phyloP scores from a whole-genome alignment of 1,139 yeast species.

The Taphrina sp. region DNA sequence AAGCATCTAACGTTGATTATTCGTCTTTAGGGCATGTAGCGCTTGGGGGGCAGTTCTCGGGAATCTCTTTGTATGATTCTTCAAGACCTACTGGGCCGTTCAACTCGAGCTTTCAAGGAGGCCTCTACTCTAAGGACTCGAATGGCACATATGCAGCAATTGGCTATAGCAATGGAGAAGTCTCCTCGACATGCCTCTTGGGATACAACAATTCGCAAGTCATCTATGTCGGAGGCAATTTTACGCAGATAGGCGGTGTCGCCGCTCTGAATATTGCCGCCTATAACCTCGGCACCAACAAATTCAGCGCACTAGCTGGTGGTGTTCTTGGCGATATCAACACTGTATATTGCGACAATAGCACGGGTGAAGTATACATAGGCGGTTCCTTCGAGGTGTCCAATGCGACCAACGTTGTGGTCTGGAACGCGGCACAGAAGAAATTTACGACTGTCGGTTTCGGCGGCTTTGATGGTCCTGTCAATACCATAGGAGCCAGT shows the following conservation, averaged over 20 bases:
- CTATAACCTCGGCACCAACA: constrained; percentile 53
- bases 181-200: constrained; percentile 43
- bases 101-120: constrained; percentile 36
- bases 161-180: constrained; percentile 42
- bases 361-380: constrained; percentile 58
- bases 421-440: constrained; percentile 57
- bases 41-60: constrained; percentile 63
- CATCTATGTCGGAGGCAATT: constrained; percentile 52
- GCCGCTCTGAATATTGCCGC: constrained; percentile 52
- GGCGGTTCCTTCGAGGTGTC: constrained; percentile 74
- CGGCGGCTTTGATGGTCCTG: constrained; percentile 67
- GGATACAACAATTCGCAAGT: constrained; percentile 37
- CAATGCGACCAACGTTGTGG: constrained; percentile 60
- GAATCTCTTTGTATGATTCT: constrained; percentile 58
- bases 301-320: constrained; percentile 48
- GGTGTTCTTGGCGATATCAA: constrained; percentile 54
- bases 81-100: constrained; percentile 39
- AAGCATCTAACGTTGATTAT: constrained; percentile 37
- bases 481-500: constrained; percentile 63
- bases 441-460: constrained; percentile 59
- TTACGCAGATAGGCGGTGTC: constrained; percentile 46
- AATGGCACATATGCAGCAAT: constrained; percentile 32
- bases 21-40: constrained; percentile 51
- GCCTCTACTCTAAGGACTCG: constrained; percentile 31
- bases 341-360: constrained; percentile 54